Evolutionary conservation across 2,329 filamentous ascomycete species (phyloP).

Genomic region (Graphilbum sp.): DNA sequence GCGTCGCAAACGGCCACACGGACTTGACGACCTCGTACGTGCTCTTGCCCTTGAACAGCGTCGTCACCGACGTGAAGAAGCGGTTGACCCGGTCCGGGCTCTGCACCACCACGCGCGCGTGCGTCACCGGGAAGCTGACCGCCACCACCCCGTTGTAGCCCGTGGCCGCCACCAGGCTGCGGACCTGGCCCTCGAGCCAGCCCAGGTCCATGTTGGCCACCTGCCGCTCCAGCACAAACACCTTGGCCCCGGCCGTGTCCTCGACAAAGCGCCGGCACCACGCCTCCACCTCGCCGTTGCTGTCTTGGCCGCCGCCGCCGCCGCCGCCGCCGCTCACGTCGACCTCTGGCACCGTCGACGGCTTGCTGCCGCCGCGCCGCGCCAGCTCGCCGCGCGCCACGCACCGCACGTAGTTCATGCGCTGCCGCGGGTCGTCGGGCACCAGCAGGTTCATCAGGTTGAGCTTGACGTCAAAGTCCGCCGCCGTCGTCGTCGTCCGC

Average conservation of each 20-base stretch:
- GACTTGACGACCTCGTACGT: conserved; percentile 39
- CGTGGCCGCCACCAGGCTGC: conserved; percentile 30
- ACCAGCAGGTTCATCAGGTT: conserved; percentile 38
- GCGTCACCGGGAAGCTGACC: conserved; percentile 32
- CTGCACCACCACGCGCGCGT: conserved; percentile 31
- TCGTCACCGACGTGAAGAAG: conserved; percentile 34
- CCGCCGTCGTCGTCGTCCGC: conserved; percentile 21
- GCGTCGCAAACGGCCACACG: conserved; percentile 40
- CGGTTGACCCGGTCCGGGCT: conserved; percentile 35
- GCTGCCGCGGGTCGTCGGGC: conserved; percentile 24
- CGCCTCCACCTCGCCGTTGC: conserved; percentile 22
- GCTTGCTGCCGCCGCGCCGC: conserved; percentile 27
- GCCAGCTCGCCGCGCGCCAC: conserved; percentile 32
- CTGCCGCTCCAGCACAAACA: conserved; percentile 33
- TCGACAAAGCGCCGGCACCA: conserved; percentile 32
- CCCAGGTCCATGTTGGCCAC: conserved; percentile 37
- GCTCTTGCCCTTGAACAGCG: conserved; percentile 34
- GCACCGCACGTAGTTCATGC: conserved; percentile 37
- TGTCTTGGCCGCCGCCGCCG: conserved; percentile 23
- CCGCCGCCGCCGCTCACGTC: conserved; percentile 24
- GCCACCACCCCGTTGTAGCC: conserved; percentile 32
- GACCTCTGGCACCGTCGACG: conserved; percentile 24
- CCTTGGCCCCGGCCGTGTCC: conserved; percentile 27
- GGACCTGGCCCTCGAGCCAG: conserved; percentile 37
- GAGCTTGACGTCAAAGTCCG: conserved; percentile 36